Evolutionary conservation across 345 rosid genomes (phyloP).

Genomic region (Orychophragmus violaceus): DNA sequence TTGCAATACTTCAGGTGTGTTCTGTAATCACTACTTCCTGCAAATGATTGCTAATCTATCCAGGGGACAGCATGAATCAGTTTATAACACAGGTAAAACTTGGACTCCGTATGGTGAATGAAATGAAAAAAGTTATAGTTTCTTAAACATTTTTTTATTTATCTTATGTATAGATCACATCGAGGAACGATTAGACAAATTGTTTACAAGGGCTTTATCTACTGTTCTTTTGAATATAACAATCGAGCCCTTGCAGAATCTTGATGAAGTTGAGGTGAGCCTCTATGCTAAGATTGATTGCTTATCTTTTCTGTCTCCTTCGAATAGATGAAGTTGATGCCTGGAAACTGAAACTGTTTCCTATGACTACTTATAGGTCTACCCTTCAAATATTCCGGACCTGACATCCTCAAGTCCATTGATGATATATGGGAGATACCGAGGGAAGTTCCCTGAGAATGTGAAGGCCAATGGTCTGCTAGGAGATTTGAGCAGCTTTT

Average conservation of each 20-base stretch:
- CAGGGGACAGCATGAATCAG: slow-evolving; percentile 68
- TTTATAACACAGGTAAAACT: slow-evolving; percentile 38
- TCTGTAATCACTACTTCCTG: slow-evolving; percentile 90
- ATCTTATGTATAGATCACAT: slow-evolving; percentile 48
- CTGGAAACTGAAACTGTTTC: background rate
- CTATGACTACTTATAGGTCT: slow-evolving; percentile 39
- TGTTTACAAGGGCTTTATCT: slow-evolving; percentile 51
- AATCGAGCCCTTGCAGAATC: slow-evolving; percentile 51
- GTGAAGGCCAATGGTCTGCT: slow-evolving; percentile 46
- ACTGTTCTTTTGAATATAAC: slow-evolving; percentile 52
- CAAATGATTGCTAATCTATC: slow-evolving; percentile 62
- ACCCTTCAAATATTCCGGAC: slow-evolving; percentile 57
- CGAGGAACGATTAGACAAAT: slow-evolving; percentile 45
- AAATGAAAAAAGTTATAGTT: background rate
- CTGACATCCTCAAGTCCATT: slow-evolving; percentile 53
- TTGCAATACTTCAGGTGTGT: slow-evolving; percentile 49
- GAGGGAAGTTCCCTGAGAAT: slow-evolving; percentile 52
- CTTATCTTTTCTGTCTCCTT: background rate
- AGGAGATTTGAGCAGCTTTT: slow-evolving; percentile 52
- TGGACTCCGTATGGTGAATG: background rate
- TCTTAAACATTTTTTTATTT: background rate
- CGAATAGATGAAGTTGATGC: background rate
- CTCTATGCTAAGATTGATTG: slow-evolving; percentile 9
- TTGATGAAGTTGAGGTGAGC: slow-evolving; percentile 72
- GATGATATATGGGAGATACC: slow-evolving; percentile 57